These are phyloP conservation scores for Scytalidium sp. DNA, from an alignment of 2,329 filamentous ascomycete genomes.

Conservation along the genomic window DNA sequence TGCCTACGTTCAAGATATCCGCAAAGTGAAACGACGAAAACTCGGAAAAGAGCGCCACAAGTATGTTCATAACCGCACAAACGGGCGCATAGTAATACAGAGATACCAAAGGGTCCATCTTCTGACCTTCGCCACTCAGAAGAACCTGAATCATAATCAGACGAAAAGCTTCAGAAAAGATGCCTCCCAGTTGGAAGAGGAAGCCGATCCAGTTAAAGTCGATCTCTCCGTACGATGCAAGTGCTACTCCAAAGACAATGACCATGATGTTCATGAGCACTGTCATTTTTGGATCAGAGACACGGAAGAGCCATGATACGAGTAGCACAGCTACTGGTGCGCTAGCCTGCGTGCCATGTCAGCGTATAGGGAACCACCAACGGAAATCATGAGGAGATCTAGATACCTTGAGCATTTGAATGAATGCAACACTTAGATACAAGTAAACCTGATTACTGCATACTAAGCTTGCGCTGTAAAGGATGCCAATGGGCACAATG, in stretches of 20 bases:
- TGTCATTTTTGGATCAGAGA: slow-evolving; percentile 75
- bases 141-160: slow-evolving; percentile 83
- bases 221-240: slow-evolving; percentile 94
- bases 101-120: slow-evolving; percentile 88
- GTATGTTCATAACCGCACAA: slow-evolving; percentile 77
- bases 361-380: slow-evolving; percentile 1
- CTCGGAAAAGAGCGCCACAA: slow-evolving; percentile 72
- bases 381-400: background rate
- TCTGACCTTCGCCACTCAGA: slow-evolving; percentile 79
- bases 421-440: slow-evolving; percentile 93
- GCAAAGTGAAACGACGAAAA: slow-evolving; percentile 65
- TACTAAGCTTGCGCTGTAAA: slow-evolving; percentile 95
- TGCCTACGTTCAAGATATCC: slow-evolving; percentile 71
- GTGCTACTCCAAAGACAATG: slow-evolving; percentile 91
- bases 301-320: slow-evolving; percentile 84
- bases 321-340: slow-evolving; percentile 92
- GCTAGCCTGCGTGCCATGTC: slow-evolving; percentile 62
- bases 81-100: slow-evolving; percentile 88
- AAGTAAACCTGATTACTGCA: slow-evolving; percentile 95
- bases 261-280: slow-evolving; percentile 90
- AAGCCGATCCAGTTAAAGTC: slow-evolving; percentile 82
- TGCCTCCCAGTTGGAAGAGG: slow-evolving; percentile 73
- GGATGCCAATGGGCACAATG: slow-evolving; percentile 90
- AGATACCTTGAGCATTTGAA: slow-evolving; percentile 99
- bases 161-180: slow-evolving; percentile 78